Base-by-base conservation (phyloP, 352 stramenopile genomes). In the Phytophthora ramorum region DNA sequence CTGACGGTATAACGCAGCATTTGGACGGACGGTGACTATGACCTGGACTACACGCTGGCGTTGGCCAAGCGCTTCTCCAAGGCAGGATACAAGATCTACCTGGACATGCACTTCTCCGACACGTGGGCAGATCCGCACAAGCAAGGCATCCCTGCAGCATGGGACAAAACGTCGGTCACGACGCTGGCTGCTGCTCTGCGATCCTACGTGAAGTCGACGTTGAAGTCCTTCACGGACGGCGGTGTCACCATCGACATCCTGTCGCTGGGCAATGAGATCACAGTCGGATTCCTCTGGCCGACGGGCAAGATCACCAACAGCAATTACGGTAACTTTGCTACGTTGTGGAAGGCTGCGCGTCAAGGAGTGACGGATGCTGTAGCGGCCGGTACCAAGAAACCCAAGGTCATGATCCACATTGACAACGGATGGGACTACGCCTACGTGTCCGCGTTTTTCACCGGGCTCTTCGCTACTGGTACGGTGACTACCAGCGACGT, bases 221-320 rank as follows among this genome's bases (percentile, higher is more conserved):
- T 78, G 0, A 47, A 69, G 24, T 63, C 66, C 13, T 75, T 78
- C 57, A 75, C 57, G 2, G 58, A 55, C 22, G 66, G 41, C 0
- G 66, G 61, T 10, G 62, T 80, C 6, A 38, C 65, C 19, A 54
- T 81, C 16, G 60, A 71, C 16, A 69, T 78, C 28, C 41, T 76
- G n/a, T 72, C 71, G 13, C 41, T 79, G 2, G 71, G 67, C 13
- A 79, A 79, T 24, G 71, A 79, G 41, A 68, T 79, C 62, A 76
- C 67, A 2, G 45, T 51, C 53, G 71, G 67, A 20, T 76, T 79
- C 35, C 57, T 78, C 0, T 78, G 44, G 32, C 70, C 70, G 1
- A 59, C 45, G 10, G 70, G 70, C 2, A 49, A 75, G 38, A 59
- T 75, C 43, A 52, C 12, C n/a, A 75, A 54, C 35, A 24, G 63